A percentile compares a stretch with the other conserved stretches of the same genome.
Evolutionary conservation across 73 alveolate genomes (phyloP).

Genomic region (Paramecium caudatum): DNA sequence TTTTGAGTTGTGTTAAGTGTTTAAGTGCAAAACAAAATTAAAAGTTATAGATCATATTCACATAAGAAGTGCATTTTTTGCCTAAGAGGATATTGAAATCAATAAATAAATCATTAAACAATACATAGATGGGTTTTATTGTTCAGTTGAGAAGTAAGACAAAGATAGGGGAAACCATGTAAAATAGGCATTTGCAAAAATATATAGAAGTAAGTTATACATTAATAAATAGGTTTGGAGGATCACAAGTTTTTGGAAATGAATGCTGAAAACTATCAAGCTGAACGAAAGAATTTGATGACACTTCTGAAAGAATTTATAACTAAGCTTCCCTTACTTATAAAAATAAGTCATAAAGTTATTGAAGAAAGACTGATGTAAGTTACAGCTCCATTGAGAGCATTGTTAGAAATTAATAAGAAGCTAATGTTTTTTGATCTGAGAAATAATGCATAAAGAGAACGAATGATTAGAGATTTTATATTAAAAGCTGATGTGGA

Average conservation of each 20-base stretch:
- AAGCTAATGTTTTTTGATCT: constrained; percentile 65
- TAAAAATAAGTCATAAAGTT: constrained; percentile 63
- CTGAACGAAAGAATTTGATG: constrained; percentile 9
- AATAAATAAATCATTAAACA: constrained; percentile 57
- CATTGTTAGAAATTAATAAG: constrained; percentile 68
- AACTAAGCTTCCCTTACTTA: constrained; percentile 47
- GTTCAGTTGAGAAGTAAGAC: constrained; percentile 65
- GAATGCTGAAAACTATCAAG: constrained; percentile 60
- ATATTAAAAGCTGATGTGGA: constrained; percentile 64
- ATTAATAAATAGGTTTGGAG: constrained; percentile 56
- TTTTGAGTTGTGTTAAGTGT: background rate
- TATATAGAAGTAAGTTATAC: constrained; percentile 69
- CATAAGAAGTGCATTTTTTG: constrained; percentile 75
- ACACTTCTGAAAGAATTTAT: constrained; percentile 59
- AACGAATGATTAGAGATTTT: constrained; percentile 67
- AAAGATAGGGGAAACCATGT: constrained; percentile 67
- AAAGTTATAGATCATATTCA: constrained; percentile 67
- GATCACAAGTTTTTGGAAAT: constrained; percentile 46
- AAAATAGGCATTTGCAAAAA: constrained; percentile 40
- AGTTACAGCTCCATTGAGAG: constrained; percentile 69
- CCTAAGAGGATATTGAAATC: constrained; percentile 71
- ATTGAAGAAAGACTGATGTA: constrained; percentile 47
- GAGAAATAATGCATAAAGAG: constrained; percentile 48
- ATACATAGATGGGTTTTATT: constrained; percentile 66
- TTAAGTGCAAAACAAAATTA: constrained; percentile 51